phyloP scores from a whole-genome alignment of 1,139 yeast species.

The Hyphopichia wangnamkhiaoensis region DNA sequence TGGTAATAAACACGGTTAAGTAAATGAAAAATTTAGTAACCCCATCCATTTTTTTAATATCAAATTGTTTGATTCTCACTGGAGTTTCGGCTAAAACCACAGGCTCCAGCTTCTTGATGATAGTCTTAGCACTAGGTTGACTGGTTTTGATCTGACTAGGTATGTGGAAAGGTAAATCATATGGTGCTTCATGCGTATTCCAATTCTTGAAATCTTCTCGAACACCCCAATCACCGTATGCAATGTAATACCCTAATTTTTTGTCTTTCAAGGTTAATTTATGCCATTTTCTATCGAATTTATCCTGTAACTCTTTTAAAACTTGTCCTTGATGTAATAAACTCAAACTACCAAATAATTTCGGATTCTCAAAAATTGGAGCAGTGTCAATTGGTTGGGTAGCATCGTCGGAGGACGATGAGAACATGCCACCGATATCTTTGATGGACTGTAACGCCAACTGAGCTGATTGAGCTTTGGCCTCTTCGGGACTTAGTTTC shows the following conservation, averaged over 20 bases:
- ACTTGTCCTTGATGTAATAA: constrained; percentile 62
- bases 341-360: constrained; percentile 43
- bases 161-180: constrained; percentile 56
- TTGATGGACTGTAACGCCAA: constrained; percentile 44
- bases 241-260: constrained; percentile 53
- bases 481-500: constrained; percentile 15
- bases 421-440: constrained; percentile 43
- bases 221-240: constrained; percentile 67
- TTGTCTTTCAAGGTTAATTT: constrained; percentile 46
- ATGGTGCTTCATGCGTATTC: constrained; percentile 41
- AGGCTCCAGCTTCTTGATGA: constrained; percentile 28
- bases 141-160: constrained; percentile 33
- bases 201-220: constrained; percentile 56
- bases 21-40: constrained; percentile 55
- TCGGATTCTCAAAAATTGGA: constrained; percentile 52
- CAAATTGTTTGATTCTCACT: constrained; percentile 50
- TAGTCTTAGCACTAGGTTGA: constrained; percentile 24
- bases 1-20: constrained; percentile 39
- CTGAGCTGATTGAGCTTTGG: constrained; percentile 37
- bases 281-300: constrained; percentile 55
- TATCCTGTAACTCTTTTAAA: constrained; percentile 51
- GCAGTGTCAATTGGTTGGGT: constrained; percentile 55
- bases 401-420: constrained; percentile 35
- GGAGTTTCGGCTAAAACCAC: constrained; percentile 51
- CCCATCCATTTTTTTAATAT: constrained; percentile 54